Conservation (phyloP, 306 rosid species). For the Prunus salicina region DNA sequence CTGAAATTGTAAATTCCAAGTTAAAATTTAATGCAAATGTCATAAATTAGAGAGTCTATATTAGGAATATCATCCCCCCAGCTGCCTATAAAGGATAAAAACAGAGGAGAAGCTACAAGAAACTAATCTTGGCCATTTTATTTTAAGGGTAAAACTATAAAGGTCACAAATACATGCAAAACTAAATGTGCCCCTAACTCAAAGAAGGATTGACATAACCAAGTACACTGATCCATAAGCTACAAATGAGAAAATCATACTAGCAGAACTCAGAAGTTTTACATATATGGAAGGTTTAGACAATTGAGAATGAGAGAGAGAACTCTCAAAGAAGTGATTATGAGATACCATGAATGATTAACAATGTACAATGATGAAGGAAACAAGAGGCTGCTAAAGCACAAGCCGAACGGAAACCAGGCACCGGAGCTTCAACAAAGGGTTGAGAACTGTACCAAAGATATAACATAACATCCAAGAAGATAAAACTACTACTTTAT, state of each 20-base stretch:
- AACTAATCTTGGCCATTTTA: background rate
- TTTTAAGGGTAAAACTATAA: background rate
- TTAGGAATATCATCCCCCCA: background rate
- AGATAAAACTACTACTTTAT: background rate
- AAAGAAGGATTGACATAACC: background rate
- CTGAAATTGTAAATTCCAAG: conserved; percentile 28
- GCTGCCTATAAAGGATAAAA: background rate
- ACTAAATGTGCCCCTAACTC: background rate
- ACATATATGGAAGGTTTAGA: background rate
- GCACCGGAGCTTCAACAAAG: background rate
- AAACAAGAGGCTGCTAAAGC: background rate
- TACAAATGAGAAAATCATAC: background rate
- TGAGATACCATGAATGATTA: background rate
- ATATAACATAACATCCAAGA: background rate
- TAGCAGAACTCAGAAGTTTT: too few species aligned
- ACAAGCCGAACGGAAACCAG: background rate
- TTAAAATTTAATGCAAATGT: background rate
- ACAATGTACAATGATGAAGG: background rate
- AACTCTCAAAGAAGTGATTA: background rate
- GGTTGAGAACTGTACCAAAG: background rate
- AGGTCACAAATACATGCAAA: background rate
- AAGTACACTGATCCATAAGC: background rate
- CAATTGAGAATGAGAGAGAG: background rate
- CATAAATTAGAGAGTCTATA: background rate
- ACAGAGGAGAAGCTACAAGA: background rate